Base-by-base conservation (phyloP, 768 basidiomycete genomes). In the Gyrodon lividus region DNA sequence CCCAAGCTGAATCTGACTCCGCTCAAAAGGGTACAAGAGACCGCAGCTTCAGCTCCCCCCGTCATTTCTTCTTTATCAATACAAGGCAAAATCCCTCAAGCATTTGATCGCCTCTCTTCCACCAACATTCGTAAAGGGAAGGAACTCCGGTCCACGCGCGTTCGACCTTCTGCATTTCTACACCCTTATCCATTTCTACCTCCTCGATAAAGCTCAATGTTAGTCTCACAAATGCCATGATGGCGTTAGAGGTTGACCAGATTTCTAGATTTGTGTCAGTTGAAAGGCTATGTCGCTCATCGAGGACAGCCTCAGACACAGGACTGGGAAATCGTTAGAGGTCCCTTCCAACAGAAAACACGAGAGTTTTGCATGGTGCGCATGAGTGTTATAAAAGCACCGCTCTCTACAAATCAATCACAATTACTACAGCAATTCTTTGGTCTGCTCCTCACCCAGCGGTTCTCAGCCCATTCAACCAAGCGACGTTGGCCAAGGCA, bases 261-360 rank as follows among this genome's bases (percentile, higher is more conserved):
- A 31, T 31, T 31, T 31, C 30, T 30, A 37, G 35, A 37, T 37
- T 17, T n/a, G 35, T 20, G 30, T 50, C 40, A 48, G 47, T 28
- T 17, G 16, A 26, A 14, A 35, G 37, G 46, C 41, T 1, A 59
- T 59, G 57, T 16, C 30, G 5, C 14, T 5, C 3, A 22, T 1
- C 5, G 16, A n/a, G 57, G 43, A 66, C 48, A 61, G 54, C 62
- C 52, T 28, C 10, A 1, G 6, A 3, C 47, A 65, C 64, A 64
- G 63, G 38, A 65, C n/a, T 23, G 19, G 10, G 28, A 38, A 28
- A 12, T 7, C 66, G 62, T 58, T 64, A 59, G 61, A 51, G 19
- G 12, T 4, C 39, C 19, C 53, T 44, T 30, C 51, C 40, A 46
- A 45, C 37, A 23, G 44, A 41, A 39, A 16, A 12, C 7, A 31